Conservation (phyloP, 23 red algal species). For the Cyanidium caldarium region DNA sequence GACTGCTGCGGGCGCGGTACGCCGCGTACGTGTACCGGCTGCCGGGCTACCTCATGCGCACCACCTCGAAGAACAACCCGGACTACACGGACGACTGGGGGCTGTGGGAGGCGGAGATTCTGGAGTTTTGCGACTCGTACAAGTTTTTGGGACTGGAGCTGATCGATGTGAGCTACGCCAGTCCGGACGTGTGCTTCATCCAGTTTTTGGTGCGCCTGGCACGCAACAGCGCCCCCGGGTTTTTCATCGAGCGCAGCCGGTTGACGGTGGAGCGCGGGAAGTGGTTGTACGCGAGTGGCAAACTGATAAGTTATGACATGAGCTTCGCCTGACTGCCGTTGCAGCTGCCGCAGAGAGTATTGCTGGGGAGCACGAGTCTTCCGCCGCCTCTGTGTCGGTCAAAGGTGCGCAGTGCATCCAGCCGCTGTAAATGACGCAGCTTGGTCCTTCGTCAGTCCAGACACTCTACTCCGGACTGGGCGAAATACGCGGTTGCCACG, state of each 20-base stretch:
- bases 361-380: too few relatives aligned
- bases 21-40: conserved; percentile 53
- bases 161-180: conserved; percentile 48
- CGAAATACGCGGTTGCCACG: too few relatives aligned
- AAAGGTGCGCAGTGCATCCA: too few relatives aligned
- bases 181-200: conserved; percentile 48
- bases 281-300: conserved; percentile 3
- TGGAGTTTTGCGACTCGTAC: conserved; percentile 87
- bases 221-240: not conserved
- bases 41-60: conserved; percentile 88
- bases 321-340: too few relatives aligned
- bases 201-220: conserved; percentile 24
- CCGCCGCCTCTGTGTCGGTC: too few relatives aligned
- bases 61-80: conserved; percentile 41
- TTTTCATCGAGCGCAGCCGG: not conserved
- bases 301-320: not conserved
- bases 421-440: too few relatives aligned
- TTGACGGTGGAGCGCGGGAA: not conserved
- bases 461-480: too few relatives aligned
- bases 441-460: too few relatives aligned
- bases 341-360: too few relatives aligned
- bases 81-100: conserved; percentile 46
- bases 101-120: conserved; percentile 64
- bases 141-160: conserved; percentile 65
- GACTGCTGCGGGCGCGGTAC: conserved; percentile 66